Conservation (phyloP, 2,329 filamentous ascomycete genomes). For the Ascochyta viciae-villosae region DNA sequence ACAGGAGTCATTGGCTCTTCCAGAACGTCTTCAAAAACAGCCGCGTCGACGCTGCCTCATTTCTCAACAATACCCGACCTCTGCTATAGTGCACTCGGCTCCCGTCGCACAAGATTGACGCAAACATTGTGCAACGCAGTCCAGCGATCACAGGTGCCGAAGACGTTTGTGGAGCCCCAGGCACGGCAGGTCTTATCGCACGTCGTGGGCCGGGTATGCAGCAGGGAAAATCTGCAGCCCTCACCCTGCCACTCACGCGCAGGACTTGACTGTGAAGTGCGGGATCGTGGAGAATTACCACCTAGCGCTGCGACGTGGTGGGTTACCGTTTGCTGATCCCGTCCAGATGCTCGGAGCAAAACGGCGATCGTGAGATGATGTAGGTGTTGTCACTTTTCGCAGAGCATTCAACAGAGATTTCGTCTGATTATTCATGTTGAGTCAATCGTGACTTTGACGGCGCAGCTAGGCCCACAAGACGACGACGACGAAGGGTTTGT, state of each 20-base stretch:
- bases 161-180: slow-evolving; percentile 31
- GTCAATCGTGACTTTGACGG: not conserved
- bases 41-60: slow-evolving; percentile 27
- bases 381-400: slow-evolving; percentile 6
- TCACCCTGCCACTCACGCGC: slow-evolving; percentile 22
- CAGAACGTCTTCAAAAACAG: slow-evolving; percentile 30
- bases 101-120: slow-evolving; percentile 23
- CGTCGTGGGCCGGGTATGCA: slow-evolving; percentile 28
- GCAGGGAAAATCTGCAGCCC: slow-evolving; percentile 24
- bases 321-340: slow-evolving; percentile 24
- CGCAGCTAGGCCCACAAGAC: not conserved
- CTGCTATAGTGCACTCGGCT: not conserved
- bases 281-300: slow-evolving; percentile 16
- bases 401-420: slow-evolving; percentile 6
- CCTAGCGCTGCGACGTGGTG: slow-evolving; percentile 28
- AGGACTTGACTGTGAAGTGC: slow-evolving; percentile 4
- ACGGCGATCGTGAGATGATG: slow-evolving; percentile 20
- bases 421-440: not conserved
- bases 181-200: slow-evolving; percentile 35
- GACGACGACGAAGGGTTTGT: not conserved
- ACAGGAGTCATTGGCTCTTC: slow-evolving; percentile 29
- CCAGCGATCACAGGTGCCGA: slow-evolving; percentile 21
- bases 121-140: slow-evolving; percentile 19
- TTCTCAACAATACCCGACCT: slow-evolving; percentile 18
- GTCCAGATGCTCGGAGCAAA: slow-evolving; percentile 16